Percentiles rank a stretch among this genome's conserved stretches.
Evolutionary conservation across 2,329 filamentous ascomycete species (phyloP).

Genomic region (Fusarium mundagurra): DNA sequence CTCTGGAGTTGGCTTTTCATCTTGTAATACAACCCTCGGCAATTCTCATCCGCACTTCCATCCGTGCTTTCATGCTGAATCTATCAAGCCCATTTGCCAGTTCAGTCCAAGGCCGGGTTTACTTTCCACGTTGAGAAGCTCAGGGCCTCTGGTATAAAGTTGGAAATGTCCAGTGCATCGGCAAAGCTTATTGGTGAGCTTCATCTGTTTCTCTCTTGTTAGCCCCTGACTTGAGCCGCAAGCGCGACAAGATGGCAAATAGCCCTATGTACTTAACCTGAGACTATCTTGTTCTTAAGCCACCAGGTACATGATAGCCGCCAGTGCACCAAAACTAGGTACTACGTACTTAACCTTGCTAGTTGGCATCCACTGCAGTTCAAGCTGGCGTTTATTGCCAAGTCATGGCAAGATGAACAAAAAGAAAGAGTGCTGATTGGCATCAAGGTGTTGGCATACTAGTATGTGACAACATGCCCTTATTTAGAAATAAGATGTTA

Average conservation of each 20-base stretch:
- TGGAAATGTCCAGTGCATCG: neutral
- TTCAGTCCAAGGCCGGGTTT: neutral
- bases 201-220: neutral
- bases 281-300: neutral
- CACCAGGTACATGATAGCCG: conserved; percentile 4
- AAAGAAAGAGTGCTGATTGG: neutral
- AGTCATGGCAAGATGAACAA: neutral
- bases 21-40: conserved; percentile 1
- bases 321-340: neutral
- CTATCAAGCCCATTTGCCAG: neutral
- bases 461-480: neutral
- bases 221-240: conserved; percentile 39
- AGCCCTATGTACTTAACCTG: neutral
- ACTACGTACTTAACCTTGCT: neutral
- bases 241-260: conserved; percentile 25
- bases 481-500: neutral
- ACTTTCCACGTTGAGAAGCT: conserved; percentile 17
- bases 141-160: neutral
- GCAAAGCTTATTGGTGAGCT: conserved; percentile 4
- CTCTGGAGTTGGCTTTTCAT: neutral
- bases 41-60: conserved; percentile 8
- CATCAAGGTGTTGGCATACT: neutral
- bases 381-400: neutral
- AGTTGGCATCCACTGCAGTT: neutral
- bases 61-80: neutral